These are phyloP conservation scores for Albophoma yamanashiensis DNA, from an alignment of 2,329 filamentous ascomycete species.

Conservation along the genomic window DNA sequence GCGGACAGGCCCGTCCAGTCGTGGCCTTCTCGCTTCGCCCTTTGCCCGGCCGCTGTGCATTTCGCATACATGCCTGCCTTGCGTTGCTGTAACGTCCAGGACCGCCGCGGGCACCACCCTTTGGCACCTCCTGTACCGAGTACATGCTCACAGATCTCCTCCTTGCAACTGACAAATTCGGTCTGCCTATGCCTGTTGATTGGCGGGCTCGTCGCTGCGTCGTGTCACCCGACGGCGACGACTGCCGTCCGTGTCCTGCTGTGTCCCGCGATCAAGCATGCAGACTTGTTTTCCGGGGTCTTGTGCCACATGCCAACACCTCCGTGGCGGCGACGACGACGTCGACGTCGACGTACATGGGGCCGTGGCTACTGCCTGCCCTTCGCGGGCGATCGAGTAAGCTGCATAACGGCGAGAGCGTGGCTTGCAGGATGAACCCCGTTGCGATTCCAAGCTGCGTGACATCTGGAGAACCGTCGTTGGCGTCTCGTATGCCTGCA, in stretches of 20 bases:
- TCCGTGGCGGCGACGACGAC: background rate
- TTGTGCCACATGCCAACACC: background rate
- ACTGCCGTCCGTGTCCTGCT: background rate
- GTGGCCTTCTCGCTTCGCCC: background rate
- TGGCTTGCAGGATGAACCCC: background rate
- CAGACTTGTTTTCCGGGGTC: background rate
- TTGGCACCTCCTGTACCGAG: background rate
- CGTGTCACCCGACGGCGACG: background rate
- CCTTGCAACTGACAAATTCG: constrained; percentile 10
- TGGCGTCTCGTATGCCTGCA: background rate
- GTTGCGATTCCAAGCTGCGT: background rate
- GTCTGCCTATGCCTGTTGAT: constrained; percentile 14
- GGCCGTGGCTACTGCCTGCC: background rate
- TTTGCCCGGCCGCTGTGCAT: background rate
- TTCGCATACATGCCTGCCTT: background rate
- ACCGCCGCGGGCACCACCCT: background rate
- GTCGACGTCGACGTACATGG: background rate
- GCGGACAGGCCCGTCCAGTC: background rate
- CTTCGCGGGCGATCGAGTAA: background rate
- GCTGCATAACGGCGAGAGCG: background rate
- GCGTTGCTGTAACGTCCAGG: background rate
- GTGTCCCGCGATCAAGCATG: background rate
- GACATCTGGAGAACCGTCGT: background rate
- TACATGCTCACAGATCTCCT: background rate
- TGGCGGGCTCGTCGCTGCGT: constrained; percentile 6